A percentile compares a stretch with the other conserved stretches of the same genome.
Conservation (phyloP, 176 grass and related monocot species). For the Oryza nivara region DNA sequence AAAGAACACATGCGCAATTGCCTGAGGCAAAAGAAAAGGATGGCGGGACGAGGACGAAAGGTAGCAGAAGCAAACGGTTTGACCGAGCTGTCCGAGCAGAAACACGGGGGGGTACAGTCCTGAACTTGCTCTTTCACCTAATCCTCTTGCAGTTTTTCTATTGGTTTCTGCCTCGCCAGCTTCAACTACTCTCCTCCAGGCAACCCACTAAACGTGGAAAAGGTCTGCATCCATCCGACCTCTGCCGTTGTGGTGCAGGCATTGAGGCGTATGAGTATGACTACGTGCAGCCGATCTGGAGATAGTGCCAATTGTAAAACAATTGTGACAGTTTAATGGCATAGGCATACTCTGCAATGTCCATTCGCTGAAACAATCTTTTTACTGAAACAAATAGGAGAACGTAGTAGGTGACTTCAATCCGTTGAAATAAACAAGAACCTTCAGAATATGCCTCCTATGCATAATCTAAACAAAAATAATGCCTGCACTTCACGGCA, state of each 20-base stretch:
- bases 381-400: not conserved
- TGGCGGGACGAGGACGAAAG: slow-evolving; percentile 18
- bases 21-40: slow-evolving; percentile 34
- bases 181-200: slow-evolving; percentile 31
- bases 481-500: not conserved
- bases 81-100: slow-evolving; percentile 31
- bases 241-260: not conserved
- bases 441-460: not conserved
- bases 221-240: not conserved
- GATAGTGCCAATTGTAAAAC: not conserved
- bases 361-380: not conserved
- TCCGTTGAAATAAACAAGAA: not conserved
- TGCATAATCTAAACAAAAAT: not conserved
- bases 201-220: slow-evolving; percentile 44
- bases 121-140: slow-evolving; percentile 29
- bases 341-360: not conserved
- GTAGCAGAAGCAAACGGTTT: slow-evolving; percentile 24
- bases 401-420: not conserved
- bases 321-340: not conserved
- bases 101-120: not conserved
- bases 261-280: not conserved
- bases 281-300: not conserved
- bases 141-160: slow-evolving; percentile 19
- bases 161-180: not conserved
- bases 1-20: slow-evolving; percentile 25